Evolutionary conservation across 1,139 yeast species (phyloP), one percentile per base, ranked within the genome.

Genomic region (Geotrichum klebahnii): DNA sequence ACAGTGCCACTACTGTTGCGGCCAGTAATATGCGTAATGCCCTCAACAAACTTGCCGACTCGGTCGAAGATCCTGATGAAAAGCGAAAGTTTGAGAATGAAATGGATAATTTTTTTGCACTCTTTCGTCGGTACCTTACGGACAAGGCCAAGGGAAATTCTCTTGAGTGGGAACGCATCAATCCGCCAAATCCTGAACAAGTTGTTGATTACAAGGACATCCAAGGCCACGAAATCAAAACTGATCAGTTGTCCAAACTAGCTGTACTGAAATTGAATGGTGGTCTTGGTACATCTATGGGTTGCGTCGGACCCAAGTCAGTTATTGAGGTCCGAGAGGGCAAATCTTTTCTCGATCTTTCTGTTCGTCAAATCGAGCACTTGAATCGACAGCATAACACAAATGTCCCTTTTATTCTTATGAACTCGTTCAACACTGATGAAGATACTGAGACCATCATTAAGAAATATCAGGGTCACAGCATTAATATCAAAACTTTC

Each of bases 241-340:
- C 76, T 49, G 68, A 72, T 51, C 82, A 82, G 69, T 78, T 94
- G 66, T 72, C 81, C 61, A 90, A 90, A 70, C 78, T 92, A 67
- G 97, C 97, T 3, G 98, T 92, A 43, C 78, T 92, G 70, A 92
- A 92, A 74, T 80, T 92, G 67, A 92, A 92, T 68, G 98, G 98
- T 76, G 98, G 98, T 47, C 78, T 92, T 61, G 98, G 98, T 67
- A 92, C 98, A 34, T 90, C 98, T 14, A 92, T 92, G 98, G 98
- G 98, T 52, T 94, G 98, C 74, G 97, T 92, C 57, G 98, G 98
- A 53, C 98, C 98, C 56, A 92, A 92, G 71, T 86, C 96, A 20
- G 95, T 92, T 59, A 94, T 92, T 68, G 98, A 92, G 73, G 98
- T 92, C 48, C 84, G 98, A 69, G 98, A 92, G 61, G 98, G 98